phyloP scores from a whole-genome alignment of 2,329 filamentous ascomycete genomes.

The Eutypa lata region DNA sequence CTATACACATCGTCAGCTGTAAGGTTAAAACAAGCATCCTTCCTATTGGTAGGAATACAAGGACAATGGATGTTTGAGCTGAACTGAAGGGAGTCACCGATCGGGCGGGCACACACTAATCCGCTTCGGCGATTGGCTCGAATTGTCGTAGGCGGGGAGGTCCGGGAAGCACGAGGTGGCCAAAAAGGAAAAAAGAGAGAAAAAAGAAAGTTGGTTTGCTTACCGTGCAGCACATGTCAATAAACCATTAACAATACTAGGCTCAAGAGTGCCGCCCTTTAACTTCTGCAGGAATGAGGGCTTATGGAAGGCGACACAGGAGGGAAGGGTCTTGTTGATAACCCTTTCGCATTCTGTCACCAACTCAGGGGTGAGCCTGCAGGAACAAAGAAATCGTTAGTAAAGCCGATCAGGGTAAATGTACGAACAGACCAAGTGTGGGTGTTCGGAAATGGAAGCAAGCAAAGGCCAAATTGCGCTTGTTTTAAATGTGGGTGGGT shows the following conservation, averaged over 20 bases:
- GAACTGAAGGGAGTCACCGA: not conserved
- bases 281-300: constrained; percentile 60
- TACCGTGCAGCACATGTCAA: constrained; percentile 58
- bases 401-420: constrained; percentile 19
- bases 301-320: constrained; percentile 62
- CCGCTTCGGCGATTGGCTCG: not conserved
- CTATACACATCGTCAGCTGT: constrained; percentile 27
- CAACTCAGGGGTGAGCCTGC: constrained; percentile 53
- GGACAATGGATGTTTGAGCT: not conserved
- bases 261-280: constrained; percentile 53
- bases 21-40: not conserved
- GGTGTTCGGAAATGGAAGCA: not conserved
- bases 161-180: constrained; percentile 9
- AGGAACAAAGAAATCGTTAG: constrained; percentile 18
- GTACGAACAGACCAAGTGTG: constrained; percentile 11
- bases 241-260: constrained; percentile 56
- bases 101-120: not conserved
- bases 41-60: not conserved
- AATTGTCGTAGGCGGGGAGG: constrained; percentile 12
- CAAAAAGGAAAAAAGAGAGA: constrained; percentile 4
- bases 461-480: not conserved
- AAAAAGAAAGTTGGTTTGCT: constrained; percentile 23
- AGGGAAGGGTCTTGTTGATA: constrained; percentile 58
- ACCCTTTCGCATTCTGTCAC: constrained; percentile 59
- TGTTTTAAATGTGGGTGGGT: not conserved